Evolutionary conservation across 345 rosid genomes (phyloP), one percentile per base, ranked within the genome.

Genomic region (Pistacia atlantica): DNA sequence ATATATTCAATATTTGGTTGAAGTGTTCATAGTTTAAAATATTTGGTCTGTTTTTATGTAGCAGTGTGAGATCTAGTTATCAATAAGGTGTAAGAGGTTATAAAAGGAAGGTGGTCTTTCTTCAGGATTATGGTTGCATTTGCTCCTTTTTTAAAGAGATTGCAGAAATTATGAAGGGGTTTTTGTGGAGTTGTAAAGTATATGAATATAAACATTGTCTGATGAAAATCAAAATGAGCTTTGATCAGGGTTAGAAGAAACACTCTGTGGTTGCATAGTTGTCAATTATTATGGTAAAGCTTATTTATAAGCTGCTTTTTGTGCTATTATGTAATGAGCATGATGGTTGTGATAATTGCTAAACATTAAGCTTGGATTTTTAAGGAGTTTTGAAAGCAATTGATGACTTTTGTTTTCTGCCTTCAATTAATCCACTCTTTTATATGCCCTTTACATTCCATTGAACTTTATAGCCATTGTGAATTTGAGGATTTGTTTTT

Each of bases 341-440:
- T 51, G 76, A 73, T 58, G 16, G 35, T 45, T 60, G 10, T 58
- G 56, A 45, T 22, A 42, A 42, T 20, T 71, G 38, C 18, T 71
- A 7, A 57, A 3, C n/a, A 8, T 57, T 57, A 20, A 11, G 37
- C 65, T 58, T 58, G 31, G 16, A 58, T 33, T 42, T n/a, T 58
- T 59, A 58, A 4, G 75, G 65, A 58, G 35, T n/a, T 68, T 49
- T 6, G 42, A 49, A 28, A 28, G 25, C 6, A 49, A 48, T 12
- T 8, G 8, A 12, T 22, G 65, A 12, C 25, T 38, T 57, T 57
- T 57, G 10, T 71, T n/a, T 57, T 45, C 65, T 51, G 57, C 55
- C 17, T 48, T 20, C 37, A 51, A 38, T 48, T 46, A 67, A 56
- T 5, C 5, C 11, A 56, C 5, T 14, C 4, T 35, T 56, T 56